Evolutionary conservation across 2,329 filamentous ascomycete species (phyloP), one percentile per base, ranked within the genome.

Genomic region (Cyclaneusma minus): DNA sequence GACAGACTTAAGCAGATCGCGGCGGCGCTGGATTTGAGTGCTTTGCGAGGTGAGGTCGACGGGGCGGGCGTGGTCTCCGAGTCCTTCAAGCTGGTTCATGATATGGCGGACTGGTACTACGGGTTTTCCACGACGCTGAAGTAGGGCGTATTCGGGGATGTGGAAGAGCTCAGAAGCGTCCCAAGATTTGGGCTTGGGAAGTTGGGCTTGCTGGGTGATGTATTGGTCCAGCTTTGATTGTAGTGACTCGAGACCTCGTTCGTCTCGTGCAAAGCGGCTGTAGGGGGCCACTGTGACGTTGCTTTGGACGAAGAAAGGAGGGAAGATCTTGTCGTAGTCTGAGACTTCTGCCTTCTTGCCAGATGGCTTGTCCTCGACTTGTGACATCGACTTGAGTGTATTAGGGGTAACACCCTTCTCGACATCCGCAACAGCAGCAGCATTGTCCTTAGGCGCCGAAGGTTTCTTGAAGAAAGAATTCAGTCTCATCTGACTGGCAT

Each of bases 261-360:
- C 45, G 36, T 81, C 72, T 46, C 74, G 60, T 20, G 60, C 48
- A 15, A 68, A 68, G 3, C 56, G 58, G 25, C 60, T 54, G 1
- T 40, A 38, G 0, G 63, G 60, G 1, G 84, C 83, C 28, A 94
- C 39, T n/a, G 54, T 66, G 2, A 82, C 78, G 41, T 82, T 65
- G 3, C 72, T 62, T 31, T 82, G 77, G 23, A 89, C 44, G 35
- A 78, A 85, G 48, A 94, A 95, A 0, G 80, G 73, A 16, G 83
- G 65, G 42, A 95, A 95, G 18, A 63, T 57, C 37, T 69, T 72
- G 11, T 78, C 56, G 38, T 82, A 85, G 22, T 68, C 62, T 0
- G 65, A 61, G 13, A 51, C 40, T 4, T 42, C 27, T 5, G 19
- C 40, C 33, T 6, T 35, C 28, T 35, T 55, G 46, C 22, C 36